Evolutionary conservation across 2,329 filamentous ascomycete genomes (phyloP).

Genomic region (Fusarium sp.): DNA sequence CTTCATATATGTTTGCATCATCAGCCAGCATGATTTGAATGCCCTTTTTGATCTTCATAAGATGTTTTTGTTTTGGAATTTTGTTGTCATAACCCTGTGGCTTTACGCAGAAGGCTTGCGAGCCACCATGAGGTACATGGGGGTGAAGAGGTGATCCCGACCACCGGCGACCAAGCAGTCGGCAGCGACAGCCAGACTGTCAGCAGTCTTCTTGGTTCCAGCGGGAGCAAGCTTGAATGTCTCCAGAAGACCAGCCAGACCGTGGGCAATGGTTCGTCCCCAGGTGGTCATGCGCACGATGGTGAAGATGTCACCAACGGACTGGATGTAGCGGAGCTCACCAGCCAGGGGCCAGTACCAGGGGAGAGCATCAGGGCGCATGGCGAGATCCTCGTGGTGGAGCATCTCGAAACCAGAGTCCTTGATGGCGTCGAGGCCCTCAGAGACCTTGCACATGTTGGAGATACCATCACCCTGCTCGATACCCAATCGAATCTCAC

Average conservation of each 20-base stretch:
- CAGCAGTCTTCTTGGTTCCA: constrained; percentile 94
- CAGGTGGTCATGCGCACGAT: constrained; percentile 89
- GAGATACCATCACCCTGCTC: constrained; percentile 96
- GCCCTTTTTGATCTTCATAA: constrained; percentile 26
- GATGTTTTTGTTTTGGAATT: constrained; percentile 16
- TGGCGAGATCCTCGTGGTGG: constrained; percentile 86
- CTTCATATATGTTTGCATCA: constrained; percentile 36
- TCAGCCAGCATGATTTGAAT: constrained; percentile 18
- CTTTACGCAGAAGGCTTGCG: constrained; percentile 72
- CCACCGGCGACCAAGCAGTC: constrained; percentile 90
- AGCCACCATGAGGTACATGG: constrained; percentile 97
- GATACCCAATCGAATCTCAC: constrained; percentile 90
- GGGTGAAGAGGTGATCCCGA: constrained; percentile 91
- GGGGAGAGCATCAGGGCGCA: constrained; percentile 76
- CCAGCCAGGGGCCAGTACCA: constrained; percentile 96
- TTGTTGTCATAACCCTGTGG: constrained; percentile 3
- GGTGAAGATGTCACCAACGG: constrained; percentile 81
- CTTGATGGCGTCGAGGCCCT: constrained; percentile 84
- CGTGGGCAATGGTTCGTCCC: constrained; percentile 79
- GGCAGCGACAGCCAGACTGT: constrained; percentile 82
- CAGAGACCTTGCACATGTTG: constrained; percentile 91
- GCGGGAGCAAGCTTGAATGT: constrained; percentile 76
- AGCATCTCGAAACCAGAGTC: constrained; percentile 86
- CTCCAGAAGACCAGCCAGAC: constrained; percentile 80
- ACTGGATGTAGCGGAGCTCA: constrained; percentile 83